Evolutionary conservation across 2,329 filamentous ascomycete species (phyloP), one percentile per base, ranked within the genome.

Genomic region (Colletotrichum tropicicola): DNA sequence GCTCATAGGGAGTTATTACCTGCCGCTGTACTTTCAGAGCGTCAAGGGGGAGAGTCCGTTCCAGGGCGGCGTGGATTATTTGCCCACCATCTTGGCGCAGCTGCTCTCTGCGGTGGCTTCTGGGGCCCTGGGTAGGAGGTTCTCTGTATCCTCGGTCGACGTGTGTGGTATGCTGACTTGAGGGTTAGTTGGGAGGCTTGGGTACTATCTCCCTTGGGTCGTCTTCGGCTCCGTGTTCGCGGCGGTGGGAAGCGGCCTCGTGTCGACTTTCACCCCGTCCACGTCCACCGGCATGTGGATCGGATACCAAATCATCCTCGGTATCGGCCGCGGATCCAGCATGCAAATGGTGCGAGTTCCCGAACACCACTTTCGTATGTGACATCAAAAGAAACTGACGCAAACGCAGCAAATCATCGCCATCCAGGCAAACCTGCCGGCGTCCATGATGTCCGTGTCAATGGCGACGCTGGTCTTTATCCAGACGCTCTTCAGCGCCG

Each of bases 11-110:
- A 72, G 83, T 4, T 83, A 81, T 73, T 83, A 83, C 65, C 73
- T 85, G 5, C 83, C 84, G 2, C 77, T 85, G 64, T 86, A 83
- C 76, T 85, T 87, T 72, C 82, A 87, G 73, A 77, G 79, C 30
- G 77, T 85, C 66, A 78, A 78, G 63, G 76, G 75, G 13, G 75
- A 76, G 39, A 73, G 70, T 10, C 76, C 80, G 2, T 76, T 76
- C 10, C 68, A 73, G 15, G 74, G 72, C 2, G 80, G 79, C 2
- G 74, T 83, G 12, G 73, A 74, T 21, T 80, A 79, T 55, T 72
- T 84, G 13, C 79, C 82, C 3, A 71, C 79, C 6, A 77, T 82
- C 28, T 57, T 80, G 10, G 70, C 75, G 4, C 72, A 82, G 28
- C 73, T 77, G 8, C 19, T 82, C n/a, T 70, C 71, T 12, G 77